Conservation (phyloP, 2,329 filamentous ascomycete species). For the Sclerotinia trifoliorum region DNA sequence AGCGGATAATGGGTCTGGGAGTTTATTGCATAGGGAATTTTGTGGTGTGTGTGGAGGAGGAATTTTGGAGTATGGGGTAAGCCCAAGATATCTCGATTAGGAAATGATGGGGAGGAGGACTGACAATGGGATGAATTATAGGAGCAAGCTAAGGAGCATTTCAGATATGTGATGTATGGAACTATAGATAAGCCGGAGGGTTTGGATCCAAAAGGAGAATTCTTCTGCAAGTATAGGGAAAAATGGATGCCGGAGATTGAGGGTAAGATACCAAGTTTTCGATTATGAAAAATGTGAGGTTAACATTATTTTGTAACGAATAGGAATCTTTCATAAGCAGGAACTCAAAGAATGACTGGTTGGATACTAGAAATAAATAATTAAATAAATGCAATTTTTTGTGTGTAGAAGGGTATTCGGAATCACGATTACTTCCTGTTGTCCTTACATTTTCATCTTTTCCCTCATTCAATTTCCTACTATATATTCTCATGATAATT, state of each 20-base stretch:
- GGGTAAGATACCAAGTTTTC: constrained; percentile 34
- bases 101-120: constrained; percentile 37
- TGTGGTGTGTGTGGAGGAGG: constrained; percentile 52
- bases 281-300: neutral
- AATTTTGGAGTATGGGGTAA: constrained; percentile 52
- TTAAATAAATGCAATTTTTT: too few relatives aligned
- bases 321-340: constrained; percentile 48
- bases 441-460: too few relatives aligned
- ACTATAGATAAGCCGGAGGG: constrained; percentile 50
- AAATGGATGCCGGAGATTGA: constrained; percentile 52
- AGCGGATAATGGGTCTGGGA: constrained; percentile 51
- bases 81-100: constrained; percentile 25
- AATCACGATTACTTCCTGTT: too few relatives aligned
- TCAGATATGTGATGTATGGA: constrained; percentile 48
- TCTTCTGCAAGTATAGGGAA: constrained; percentile 50
- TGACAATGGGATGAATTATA: constrained; percentile 27
- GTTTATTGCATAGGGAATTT: constrained; percentile 50
- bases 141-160: constrained; percentile 46
- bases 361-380: neutral
- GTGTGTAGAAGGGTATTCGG: too few relatives aligned
- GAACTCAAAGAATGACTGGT: constrained; percentile 44
- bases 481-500: too few relatives aligned
- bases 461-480: too few relatives aligned
- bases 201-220: constrained; percentile 54
- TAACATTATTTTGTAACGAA: constrained; percentile 15